Evolutionary conservation across 2,329 filamentous ascomycete genomes (phyloP).

Genomic region (Coniella vitis): DNA sequence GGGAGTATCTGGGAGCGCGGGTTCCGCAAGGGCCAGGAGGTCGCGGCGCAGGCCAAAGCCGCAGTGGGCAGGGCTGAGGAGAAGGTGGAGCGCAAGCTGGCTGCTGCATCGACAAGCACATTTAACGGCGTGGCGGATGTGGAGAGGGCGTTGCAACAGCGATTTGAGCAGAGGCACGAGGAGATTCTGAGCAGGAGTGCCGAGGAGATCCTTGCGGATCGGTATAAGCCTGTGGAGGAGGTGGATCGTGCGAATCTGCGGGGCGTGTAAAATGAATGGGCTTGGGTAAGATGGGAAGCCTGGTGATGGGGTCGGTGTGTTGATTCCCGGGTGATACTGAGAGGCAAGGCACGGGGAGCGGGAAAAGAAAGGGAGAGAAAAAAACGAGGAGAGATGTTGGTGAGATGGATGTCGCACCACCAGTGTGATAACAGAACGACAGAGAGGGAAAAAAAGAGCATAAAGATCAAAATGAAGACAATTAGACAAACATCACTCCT

Average conservation of each 20-base stretch:
- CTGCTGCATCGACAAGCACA: constrained; percentile 22
- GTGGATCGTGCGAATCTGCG: constrained; percentile 38
- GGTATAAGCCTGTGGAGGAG: constrained; percentile 44
- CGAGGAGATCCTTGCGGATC: constrained; percentile 46
- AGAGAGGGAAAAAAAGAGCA: no score
- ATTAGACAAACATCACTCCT: no score
- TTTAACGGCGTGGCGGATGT: constrained; percentile 26
- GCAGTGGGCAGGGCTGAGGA: constrained; percentile 30
- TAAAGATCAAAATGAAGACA: no score
- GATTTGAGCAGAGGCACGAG: constrained; percentile 38
- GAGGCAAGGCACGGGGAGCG: no score
- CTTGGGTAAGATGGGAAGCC: no score
- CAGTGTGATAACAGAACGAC: no score
- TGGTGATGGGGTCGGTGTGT: no score
- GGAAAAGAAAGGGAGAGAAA: no score
- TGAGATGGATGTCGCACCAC: no score
- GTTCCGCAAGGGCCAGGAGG: constrained; percentile 34
- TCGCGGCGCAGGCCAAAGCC: constrained; percentile 31
- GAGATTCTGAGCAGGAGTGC: constrained; percentile 39
- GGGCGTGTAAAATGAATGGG: constrained; percentile 28
- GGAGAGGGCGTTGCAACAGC: constrained; percentile 44
- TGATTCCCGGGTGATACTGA: no score
- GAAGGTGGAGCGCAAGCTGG: constrained; percentile 25
- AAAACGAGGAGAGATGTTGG: no score
- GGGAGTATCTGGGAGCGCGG: constrained; percentile 33